Evolutionary conservation across 306 rosid species (phyloP).

Genomic region (Begonia masoniana): DNA sequence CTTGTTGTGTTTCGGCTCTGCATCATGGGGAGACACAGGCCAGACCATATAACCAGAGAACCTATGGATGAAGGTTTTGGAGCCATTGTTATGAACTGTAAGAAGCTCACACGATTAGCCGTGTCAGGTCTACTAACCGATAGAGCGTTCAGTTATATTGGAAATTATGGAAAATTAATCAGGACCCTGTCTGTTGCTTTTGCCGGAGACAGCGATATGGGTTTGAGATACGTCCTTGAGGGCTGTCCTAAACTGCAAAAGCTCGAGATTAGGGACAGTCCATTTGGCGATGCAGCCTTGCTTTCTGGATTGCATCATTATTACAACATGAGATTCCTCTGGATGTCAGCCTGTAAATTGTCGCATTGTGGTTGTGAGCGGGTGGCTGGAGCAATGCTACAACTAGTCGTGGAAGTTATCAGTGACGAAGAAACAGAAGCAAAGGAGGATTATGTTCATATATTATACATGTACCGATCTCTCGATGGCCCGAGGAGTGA

Average conservation of each 20-base stretch:
- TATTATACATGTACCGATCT: conserved; percentile 45
- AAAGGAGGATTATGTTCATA: conserved; percentile 19
- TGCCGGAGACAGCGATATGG: conserved; percentile 63
- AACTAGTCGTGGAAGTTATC: conserved; percentile 59
- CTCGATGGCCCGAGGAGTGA: conserved; percentile 63
- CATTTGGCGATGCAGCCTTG: conserved; percentile 70
- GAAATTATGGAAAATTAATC: conserved; percentile 53
- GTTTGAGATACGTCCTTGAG: conserved; percentile 51
- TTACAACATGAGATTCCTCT: conserved; percentile 85
- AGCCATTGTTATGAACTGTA: conserved; percentile 83
- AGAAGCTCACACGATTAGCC: conserved; percentile 86
- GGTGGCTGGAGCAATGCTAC: conserved; percentile 48
- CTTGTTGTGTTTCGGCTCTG: conserved; percentile 78
- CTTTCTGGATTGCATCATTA: conserved; percentile 66
- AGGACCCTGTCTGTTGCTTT: conserved; percentile 81
- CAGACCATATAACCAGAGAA: conserved; percentile 40
- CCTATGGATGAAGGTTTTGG: conserved; percentile 94
- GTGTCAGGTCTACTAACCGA: conserved; percentile 77
- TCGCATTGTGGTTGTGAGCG: conserved; percentile 56
- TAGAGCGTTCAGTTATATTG: conserved; percentile 54
- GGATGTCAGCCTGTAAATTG: conserved; percentile 71
- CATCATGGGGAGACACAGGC: conserved; percentile 57
- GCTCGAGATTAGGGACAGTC: conserved; percentile 84
- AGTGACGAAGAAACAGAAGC: conserved; percentile 5
- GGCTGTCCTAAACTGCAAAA: conserved; percentile 72